Base-by-base conservation (phyloP, 495 filamentous ascomycete genomes). In the Bacidia gigantensis region DNA sequence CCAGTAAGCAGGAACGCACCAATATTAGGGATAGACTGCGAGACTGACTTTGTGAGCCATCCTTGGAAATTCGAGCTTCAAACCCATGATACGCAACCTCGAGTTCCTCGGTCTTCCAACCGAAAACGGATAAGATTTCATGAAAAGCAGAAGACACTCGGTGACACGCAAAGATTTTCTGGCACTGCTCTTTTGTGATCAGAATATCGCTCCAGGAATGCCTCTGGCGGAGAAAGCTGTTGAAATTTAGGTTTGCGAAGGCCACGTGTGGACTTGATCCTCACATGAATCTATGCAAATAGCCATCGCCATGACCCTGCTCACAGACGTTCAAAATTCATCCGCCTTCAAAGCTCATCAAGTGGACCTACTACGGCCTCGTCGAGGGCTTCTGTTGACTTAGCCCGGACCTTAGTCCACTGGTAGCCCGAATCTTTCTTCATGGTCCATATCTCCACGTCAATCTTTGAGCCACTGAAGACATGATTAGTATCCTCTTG, bases 101-200 rank as follows among this genome's bases (percentile, higher is more conserved):
- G 23, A 46, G 43, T 21, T 46, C 43, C 43, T n/a, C 43, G 12
- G 43, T 46, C 43, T 46, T 46, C 43, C 43, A 46, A 46, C 43
- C 43, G 23, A 46, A 46, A n/a, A 21, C 43, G 23, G 11, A 10
- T 23, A 46, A 23, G 21, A 46, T 23, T 11, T 46, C 43, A 11
- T 1, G 12, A 46, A 46, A 46, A 12, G 43, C 43, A 12, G 2
- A 21, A 23, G 21, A 2, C n/a, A 46, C 43, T 14, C 23, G 43
- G 21, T 46, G 43, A 23, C 17, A 23, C 14, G n/a, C 43, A 21
- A 10, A 12, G 21, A 46, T 17, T 21, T 46, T 46, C 12, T 23
- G 43, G 9, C 17, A 46, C 22, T 46, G 43, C 22, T 23, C n/a
- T 23, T 46, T 21, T n/a, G 43, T 17, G n/a, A 46, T 23, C 21